Percentiles rank a stretch among this genome's conserved stretches.
phyloP scores from a whole-genome alignment of 106 monocot genomes.

The Dendrobium nobile region DNA sequence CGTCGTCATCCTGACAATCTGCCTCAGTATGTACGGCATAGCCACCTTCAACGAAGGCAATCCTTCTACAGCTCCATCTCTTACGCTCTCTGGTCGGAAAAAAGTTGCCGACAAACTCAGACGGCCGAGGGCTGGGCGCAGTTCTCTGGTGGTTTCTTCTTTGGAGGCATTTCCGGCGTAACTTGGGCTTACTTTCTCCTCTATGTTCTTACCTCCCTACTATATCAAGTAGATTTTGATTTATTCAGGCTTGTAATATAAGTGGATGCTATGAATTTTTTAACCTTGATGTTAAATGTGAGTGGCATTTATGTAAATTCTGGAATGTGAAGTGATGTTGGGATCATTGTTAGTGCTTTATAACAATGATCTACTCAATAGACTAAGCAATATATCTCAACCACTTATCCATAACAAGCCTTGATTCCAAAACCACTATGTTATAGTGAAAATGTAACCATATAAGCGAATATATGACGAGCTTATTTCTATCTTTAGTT shows the following conservation, averaged over 20 bases:
- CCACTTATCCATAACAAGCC: too few species aligned
- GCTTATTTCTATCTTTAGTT: too few species aligned
- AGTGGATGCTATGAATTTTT: neutral
- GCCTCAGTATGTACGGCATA: constrained; percentile 84
- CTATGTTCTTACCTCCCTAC: constrained; percentile 95
- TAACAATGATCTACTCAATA: too few species aligned
- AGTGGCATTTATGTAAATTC: too few species aligned
- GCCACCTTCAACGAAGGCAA: constrained; percentile 89
- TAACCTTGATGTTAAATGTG: neutral
- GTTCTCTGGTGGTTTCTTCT: constrained; percentile 95
- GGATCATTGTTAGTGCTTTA: too few species aligned
- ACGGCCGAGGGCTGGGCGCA: constrained; percentile 91
- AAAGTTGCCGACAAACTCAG: constrained; percentile 97
- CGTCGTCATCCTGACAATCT: constrained; percentile 83
- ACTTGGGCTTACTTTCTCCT: constrained; percentile 95
- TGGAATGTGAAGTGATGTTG: too few species aligned
- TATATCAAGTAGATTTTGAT: constrained; percentile 61
- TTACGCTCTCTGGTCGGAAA: constrained; percentile 87
- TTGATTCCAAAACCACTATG: too few species aligned
- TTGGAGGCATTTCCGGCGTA: constrained; percentile 85
- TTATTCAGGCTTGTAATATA: neutral
- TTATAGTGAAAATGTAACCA: too few species aligned
- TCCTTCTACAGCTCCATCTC: constrained; percentile 63
- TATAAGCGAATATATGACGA: too few species aligned
- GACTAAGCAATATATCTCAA: too few species aligned